Evolutionary conservation across 73 alveolate genomes (phyloP).

Genomic region (Breviolum minutum): DNA sequence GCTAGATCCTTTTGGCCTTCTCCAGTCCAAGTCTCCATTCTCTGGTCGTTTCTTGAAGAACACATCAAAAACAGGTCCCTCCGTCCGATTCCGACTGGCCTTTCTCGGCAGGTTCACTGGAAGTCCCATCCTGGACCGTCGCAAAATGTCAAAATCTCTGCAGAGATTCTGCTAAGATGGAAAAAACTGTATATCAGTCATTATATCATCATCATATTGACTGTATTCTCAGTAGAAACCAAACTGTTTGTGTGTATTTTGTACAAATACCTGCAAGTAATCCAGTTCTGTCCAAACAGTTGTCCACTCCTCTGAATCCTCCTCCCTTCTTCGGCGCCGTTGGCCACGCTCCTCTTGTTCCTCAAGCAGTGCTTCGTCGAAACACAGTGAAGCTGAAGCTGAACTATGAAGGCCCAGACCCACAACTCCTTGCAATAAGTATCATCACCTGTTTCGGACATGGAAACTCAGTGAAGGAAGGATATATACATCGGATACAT

Average conservation of each 20-base stretch:
- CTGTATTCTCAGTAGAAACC: no score
- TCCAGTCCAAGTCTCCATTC: no score
- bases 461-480: neutral
- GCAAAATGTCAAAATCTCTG: no score
- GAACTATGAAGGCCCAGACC: slow-evolving; percentile 26
- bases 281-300: neutral
- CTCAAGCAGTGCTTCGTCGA: neutral
- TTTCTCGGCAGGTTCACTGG: no score
- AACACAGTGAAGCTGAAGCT: neutral
- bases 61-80: no score
- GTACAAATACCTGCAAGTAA: neutral
- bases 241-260: neutral
- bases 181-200: no score
- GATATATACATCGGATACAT: neutral
- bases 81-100: no score
- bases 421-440: slow-evolving; percentile 85
- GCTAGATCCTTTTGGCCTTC: no score
- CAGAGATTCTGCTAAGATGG: no score
- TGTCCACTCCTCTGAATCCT: neutral
- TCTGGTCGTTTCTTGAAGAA: no score
- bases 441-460: neutral
- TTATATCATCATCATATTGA: no score
- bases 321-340: slow-evolving; percentile 84
- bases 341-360: slow-evolving; percentile 92
- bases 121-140: no score